These are phyloP conservation scores for Trametes coccinea DNA, from an alignment of 768 basidiomycete species.

Conservation along the genomic window DNA sequence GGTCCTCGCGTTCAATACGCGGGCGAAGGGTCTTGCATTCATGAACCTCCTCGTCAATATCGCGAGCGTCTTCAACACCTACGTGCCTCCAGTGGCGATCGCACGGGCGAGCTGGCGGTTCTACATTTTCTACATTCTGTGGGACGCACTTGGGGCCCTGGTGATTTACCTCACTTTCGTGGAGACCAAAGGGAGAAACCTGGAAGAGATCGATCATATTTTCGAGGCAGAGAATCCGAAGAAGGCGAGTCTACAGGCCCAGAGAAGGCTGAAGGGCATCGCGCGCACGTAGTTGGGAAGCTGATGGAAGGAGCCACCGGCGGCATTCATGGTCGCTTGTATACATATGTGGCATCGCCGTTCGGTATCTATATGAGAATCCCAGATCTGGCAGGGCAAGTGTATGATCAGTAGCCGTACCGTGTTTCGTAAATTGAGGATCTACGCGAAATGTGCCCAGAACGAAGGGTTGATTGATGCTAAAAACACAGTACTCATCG, in stretches of 20 bases:
- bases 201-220: constrained; percentile 26
- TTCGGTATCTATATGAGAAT: neutral
- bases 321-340: neutral
- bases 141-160: constrained; percentile 58
- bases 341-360: neutral
- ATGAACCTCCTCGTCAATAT: constrained; percentile 70
- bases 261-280: neutral
- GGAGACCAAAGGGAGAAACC: constrained; percentile 58
- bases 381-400: neutral
- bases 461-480: constrained; percentile 15
- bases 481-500: constrained; percentile 24
- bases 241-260: constrained; percentile 13
- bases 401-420: neutral
- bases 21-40: constrained; percentile 76
- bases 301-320: neutral
- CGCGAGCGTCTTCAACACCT: constrained; percentile 75
- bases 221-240: constrained; percentile 23
- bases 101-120: constrained; percentile 43
- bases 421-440: neutral
- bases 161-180: constrained; percentile 59
- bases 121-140: constrained; percentile 58
- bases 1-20: constrained; percentile 66
- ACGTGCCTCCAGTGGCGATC: constrained; percentile 77
- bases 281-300: neutral
- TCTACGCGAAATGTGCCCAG: neutral